Evolutionary conservation across 768 basidiomycete species (phyloP).

Genomic region (Calvatia gigantea): DNA sequence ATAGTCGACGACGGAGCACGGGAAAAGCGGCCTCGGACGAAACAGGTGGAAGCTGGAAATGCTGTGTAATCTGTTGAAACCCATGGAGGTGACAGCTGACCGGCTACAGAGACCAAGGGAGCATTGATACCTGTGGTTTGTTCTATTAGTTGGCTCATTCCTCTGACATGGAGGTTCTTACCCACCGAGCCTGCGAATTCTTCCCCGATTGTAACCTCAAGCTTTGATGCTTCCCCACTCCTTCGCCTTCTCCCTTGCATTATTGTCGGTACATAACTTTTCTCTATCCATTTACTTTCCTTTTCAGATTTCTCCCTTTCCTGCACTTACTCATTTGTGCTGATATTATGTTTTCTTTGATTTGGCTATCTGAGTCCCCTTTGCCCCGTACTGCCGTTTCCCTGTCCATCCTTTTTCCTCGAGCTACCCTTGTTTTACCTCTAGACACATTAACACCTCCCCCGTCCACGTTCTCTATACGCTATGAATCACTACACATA

Average conservation of each 20-base stretch:
- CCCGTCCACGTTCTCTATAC: constrained; percentile 6
- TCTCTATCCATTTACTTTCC: neutral
- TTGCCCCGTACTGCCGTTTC: neutral
- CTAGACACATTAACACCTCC: constrained; percentile 11
- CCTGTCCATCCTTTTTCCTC: neutral
- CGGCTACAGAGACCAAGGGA: neutral
- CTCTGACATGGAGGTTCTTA: too few species aligned
- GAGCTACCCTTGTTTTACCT: neutral
- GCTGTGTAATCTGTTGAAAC: constrained; percentile 66
- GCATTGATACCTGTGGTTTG: constrained; percentile 1
- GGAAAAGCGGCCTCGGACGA: constrained; percentile 39
- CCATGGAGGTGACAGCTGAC: constrained; percentile 6
- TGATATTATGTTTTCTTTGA: constrained; percentile 7
- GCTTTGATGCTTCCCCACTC: neutral
- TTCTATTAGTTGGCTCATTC: too few species aligned
- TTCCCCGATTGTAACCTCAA: too few species aligned
- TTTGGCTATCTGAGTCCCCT: constrained; percentile 4
- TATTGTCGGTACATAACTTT: constrained; percentile 2
- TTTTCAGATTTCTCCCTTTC: neutral
- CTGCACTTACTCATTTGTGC: neutral
- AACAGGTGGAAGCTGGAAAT: constrained; percentile 56
- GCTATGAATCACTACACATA: constrained; percentile 3
- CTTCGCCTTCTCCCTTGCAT: constrained; percentile 1
- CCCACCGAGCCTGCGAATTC: too few species aligned
- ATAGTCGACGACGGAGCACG: constrained; percentile 54